A percentile compares a stretch with the other conserved stretches of the same genome.
These are phyloP conservation scores for Cylindrodendrum hubeiense DNA, from an alignment of 2,329 filamentous ascomycete genomes.

Conservation along the genomic window DNA sequence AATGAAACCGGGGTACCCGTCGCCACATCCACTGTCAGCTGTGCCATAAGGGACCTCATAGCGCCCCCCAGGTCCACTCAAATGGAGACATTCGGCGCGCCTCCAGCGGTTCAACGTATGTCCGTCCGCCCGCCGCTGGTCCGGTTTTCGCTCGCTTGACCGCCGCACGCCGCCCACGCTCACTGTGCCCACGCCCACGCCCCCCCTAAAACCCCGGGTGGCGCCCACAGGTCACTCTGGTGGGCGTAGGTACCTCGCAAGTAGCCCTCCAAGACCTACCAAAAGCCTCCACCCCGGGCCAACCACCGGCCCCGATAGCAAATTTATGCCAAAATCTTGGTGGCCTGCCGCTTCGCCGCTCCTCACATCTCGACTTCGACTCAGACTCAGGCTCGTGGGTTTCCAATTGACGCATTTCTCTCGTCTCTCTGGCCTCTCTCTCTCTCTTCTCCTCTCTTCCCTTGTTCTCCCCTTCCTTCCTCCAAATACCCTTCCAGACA, in stretches of 20 bases:
- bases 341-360: slow-evolving; percentile 27
- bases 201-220: slow-evolving; percentile 2
- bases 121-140: slow-evolving; percentile 36
- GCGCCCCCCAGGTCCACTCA: slow-evolving; percentile 12
- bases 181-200: slow-evolving; percentile 6
- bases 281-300: slow-evolving; percentile 37
- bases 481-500: not conserved
- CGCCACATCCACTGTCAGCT: not conserved
- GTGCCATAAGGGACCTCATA: not conserved
- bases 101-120: slow-evolving; percentile 36
- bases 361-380: slow-evolving; percentile 21
- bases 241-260: slow-evolving; percentile 3
- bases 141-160: slow-evolving; percentile 39
- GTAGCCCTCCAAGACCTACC: not conserved
- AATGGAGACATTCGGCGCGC: slow-evolving; percentile 25
- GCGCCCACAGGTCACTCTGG: slow-evolving; percentile 15
- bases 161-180: slow-evolving; percentile 15
- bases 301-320: slow-evolving; percentile 45
- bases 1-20: not conserved
- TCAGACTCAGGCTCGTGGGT: slow-evolving; percentile 31
- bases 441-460: slow-evolving; percentile 19
- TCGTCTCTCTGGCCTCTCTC: slow-evolving; percentile 27
- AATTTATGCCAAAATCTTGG: slow-evolving; percentile 47
- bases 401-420: slow-evolving; percentile 46
- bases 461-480: slow-evolving; percentile 23